Evolutionary conservation across 2,329 filamentous ascomycete genomes (phyloP).

Genomic region (Lachnellula occidentalis): DNA sequence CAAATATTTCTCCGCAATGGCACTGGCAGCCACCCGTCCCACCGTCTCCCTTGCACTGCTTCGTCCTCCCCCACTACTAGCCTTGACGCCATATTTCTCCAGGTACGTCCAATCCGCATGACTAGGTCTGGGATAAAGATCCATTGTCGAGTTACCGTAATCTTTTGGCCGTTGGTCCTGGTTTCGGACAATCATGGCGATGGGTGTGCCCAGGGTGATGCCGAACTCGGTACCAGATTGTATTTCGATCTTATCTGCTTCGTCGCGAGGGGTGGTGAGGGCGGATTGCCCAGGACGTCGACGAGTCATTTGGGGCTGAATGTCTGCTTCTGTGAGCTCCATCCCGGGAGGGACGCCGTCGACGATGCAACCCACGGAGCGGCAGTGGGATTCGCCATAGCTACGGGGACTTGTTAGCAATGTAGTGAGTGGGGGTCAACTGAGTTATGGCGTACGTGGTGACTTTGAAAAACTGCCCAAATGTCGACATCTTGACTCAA

Average conservation of each 20-base stretch:
- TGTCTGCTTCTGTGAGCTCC: constrained; percentile 76
- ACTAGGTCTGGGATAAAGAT: constrained; percentile 81
- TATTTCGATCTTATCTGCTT: constrained; percentile 87
- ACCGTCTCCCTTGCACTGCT: constrained; percentile 95
- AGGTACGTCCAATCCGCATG: constrained; percentile 97
- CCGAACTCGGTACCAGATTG: constrained; percentile 91
- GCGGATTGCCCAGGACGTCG: constrained; percentile 83
- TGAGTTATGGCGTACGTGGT: constrained; percentile 51
- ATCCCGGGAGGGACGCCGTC: constrained; percentile 88
- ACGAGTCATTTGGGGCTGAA: constrained; percentile 92
- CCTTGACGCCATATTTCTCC: constrained; percentile 94
- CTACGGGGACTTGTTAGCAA: constrained; percentile 16
- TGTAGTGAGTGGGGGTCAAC: constrained; percentile 3
- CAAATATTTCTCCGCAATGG: constrained; percentile 91
- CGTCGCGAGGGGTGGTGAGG: constrained; percentile 86
- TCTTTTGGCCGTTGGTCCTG: constrained; percentile 91
- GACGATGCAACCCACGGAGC: constrained; percentile 89
- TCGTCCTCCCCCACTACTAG: constrained; percentile 81
- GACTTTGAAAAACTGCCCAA: constrained; percentile 75
- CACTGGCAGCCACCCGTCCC: constrained; percentile 82
- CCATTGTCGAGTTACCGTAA: constrained; percentile 86
- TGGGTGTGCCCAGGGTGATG: constrained; percentile 83
- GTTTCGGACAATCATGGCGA: constrained; percentile 81
- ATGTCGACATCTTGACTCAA: constrained; percentile 68
- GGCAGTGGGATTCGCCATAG: constrained; percentile 85